phyloP scores from a whole-genome alignment of 2,329 filamentous ascomycete species.

The Microascus cirrosus region DNA sequence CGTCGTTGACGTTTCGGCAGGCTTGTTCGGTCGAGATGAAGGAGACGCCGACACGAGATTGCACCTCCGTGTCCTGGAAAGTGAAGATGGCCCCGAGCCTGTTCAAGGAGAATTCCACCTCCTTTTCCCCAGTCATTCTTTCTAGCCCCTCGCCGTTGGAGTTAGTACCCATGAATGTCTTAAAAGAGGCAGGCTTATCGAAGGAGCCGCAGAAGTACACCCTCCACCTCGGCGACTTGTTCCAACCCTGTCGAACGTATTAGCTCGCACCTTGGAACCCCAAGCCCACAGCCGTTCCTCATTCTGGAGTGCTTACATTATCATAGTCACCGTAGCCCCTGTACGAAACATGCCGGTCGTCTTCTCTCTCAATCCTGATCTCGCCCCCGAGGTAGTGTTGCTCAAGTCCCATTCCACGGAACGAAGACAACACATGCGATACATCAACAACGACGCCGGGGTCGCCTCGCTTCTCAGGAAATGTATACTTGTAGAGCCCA shows the following conservation, averaged over 20 bases:
- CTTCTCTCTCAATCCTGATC: constrained; percentile 36
- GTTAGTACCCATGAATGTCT: constrained; percentile 28
- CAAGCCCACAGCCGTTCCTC: neutral
- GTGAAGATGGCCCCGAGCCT: constrained; percentile 41
- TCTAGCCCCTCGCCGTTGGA: constrained; percentile 17
- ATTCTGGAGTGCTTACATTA: constrained; percentile 28
- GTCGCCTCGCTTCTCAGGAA: constrained; percentile 25
- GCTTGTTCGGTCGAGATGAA: constrained; percentile 54
- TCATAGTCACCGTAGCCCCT: constrained; percentile 51
- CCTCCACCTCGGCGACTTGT: constrained; percentile 48
- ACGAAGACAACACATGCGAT: constrained; percentile 54
- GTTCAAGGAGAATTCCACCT: constrained; percentile 21
- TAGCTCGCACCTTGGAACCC: neutral
- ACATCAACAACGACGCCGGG: constrained; percentile 48
- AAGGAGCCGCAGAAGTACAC: constrained; percentile 56
- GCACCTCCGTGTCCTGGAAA: constrained; percentile 33
- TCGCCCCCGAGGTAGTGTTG: constrained; percentile 52
- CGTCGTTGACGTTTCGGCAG: constrained; percentile 43
- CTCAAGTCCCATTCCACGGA: constrained; percentile 46
- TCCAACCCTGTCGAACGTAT: constrained; percentile 41
- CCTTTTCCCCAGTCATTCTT: constrained; percentile 18
- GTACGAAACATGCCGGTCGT: constrained; percentile 29
- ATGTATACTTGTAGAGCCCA: constrained; percentile 51
- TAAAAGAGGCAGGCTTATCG: constrained; percentile 29
- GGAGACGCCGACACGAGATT: constrained; percentile 54